Evolutionary conservation across 306 rosid genomes (phyloP).

Genomic region (Rubus idaeus): DNA sequence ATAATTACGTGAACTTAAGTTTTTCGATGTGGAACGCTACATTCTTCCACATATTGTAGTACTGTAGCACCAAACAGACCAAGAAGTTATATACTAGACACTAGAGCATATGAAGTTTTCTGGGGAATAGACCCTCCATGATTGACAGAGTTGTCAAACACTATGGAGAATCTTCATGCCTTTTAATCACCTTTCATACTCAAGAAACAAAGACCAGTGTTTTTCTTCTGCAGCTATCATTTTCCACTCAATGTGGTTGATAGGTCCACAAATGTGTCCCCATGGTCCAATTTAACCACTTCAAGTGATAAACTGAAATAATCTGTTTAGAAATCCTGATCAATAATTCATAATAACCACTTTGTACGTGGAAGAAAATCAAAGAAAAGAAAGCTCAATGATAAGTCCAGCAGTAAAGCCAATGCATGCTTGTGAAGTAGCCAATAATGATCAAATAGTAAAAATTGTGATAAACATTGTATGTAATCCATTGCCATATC

Average conservation of each 20-base stretch:
- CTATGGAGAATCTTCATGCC: not conserved
- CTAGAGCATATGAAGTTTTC: not conserved
- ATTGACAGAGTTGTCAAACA: not conserved
- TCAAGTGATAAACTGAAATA: not conserved
- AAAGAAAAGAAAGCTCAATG: conserved; percentile 8
- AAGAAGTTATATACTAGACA: not conserved
- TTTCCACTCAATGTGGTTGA: conserved; percentile 11
- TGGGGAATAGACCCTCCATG: not conserved
- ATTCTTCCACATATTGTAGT: not conserved
- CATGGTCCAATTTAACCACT: conserved; percentile 13
- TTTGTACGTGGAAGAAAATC: not conserved
- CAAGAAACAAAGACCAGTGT: not conserved
- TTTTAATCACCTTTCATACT: not conserved
- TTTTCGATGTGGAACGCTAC: not conserved
- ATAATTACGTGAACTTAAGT: not conserved
- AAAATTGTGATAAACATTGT: not conserved
- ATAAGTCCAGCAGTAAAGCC: conserved; percentile 4
- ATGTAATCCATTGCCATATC: not conserved
- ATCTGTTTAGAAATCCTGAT: not conserved
- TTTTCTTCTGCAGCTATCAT: conserved; percentile 1
- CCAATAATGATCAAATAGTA: not conserved
- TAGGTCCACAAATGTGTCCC: conserved; percentile 6
- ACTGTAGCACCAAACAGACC: not conserved
- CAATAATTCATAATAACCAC: conserved; percentile 10
- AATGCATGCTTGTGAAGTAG: not conserved